phyloP scores from a whole-genome alignment of 352 stramenopile genomes.

The Lagenidium giganteum region DNA sequence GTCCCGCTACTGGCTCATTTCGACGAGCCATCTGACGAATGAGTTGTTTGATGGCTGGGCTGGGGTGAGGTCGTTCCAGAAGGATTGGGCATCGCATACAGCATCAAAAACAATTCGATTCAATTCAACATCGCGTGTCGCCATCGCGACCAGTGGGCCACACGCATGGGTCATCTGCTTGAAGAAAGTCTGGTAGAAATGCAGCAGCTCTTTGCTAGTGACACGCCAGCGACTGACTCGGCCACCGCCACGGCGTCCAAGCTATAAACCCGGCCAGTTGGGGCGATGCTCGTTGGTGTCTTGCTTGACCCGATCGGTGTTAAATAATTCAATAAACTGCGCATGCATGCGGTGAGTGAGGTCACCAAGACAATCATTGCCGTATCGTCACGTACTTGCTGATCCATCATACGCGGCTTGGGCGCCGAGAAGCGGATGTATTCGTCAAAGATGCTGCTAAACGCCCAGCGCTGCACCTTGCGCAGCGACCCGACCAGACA shows the following conservation, averaged over 20 bases:
- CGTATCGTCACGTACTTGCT: constrained; percentile 40
- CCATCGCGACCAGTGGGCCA: constrained; percentile 36
- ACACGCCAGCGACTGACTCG: constrained; percentile 3
- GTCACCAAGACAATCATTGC: neutral
- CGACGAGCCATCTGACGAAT: constrained; percentile 77
- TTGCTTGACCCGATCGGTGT: constrained; percentile 64
- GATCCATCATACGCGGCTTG: constrained; percentile 86
- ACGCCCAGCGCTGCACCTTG: constrained; percentile 80
- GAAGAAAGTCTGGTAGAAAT: constrained; percentile 78
- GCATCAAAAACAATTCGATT: constrained; percentile 71
- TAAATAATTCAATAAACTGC: constrained; percentile 84
- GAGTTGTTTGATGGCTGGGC: constrained; percentile 79
- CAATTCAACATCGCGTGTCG: constrained; percentile 84
- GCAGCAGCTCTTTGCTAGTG: constrained; percentile 51
- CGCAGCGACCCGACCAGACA: constrained; percentile 74
- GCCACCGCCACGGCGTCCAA: constrained; percentile 28
- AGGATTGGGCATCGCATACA: constrained; percentile 76
- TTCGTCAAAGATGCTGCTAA: constrained; percentile 82
- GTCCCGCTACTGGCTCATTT: constrained; percentile 74
- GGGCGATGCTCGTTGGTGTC: constrained; percentile 48
- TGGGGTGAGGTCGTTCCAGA: constrained; percentile 81
- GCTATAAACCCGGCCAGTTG: constrained; percentile 57
- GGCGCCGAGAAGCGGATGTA: constrained; percentile 83
- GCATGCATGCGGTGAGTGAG: no score
- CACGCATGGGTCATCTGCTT: constrained; percentile 65